A percentile compares a stretch with the other conserved stretches of the same genome.
These are phyloP conservation scores for Pseudomicrostroma phylloplanum DNA, from an alignment of 1,284 basidiomycete species.

Conservation along the genomic window DNA sequence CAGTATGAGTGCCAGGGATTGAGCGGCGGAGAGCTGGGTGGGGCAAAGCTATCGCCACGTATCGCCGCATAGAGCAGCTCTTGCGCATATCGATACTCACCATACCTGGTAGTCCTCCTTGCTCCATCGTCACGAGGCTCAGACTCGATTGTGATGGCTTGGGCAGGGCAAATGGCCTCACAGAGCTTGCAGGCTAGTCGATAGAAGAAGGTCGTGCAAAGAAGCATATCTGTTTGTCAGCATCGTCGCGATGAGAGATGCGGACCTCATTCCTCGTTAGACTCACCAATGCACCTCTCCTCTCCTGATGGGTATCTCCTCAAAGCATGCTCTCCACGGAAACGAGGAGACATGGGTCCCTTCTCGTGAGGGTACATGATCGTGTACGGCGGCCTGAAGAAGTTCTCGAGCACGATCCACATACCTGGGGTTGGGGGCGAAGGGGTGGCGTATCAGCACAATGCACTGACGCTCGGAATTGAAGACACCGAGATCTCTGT, in stretches of 20 bases:
- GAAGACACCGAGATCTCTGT: too few relatives aligned
- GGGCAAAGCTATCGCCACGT: too few relatives aligned
- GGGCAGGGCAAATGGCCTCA: conserved; percentile 98
- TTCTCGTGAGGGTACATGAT: conserved; percentile 79
- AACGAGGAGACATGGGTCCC: conserved; percentile 91
- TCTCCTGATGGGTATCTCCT: conserved; percentile 96
- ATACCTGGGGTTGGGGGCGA: conserved; percentile 61
- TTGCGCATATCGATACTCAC: conserved; percentile 53
- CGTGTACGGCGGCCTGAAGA: conserved; percentile 94
- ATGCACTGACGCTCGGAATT: too few relatives aligned
- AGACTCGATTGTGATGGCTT: conserved; percentile 98
- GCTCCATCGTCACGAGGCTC: conserved; percentile 93
- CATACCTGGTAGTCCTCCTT: conserved; percentile 89
- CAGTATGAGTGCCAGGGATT: too few relatives aligned
- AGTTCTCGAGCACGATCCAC: conserved; percentile 98
- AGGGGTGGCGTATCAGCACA: too few relatives aligned
- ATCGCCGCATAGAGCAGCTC: too few relatives aligned
- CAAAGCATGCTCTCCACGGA: conserved; percentile 98
- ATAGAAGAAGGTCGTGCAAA: too few relatives aligned
- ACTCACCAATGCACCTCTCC: conserved; percentile 80
- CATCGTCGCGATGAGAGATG: too few relatives aligned
- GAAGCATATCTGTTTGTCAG: too few relatives aligned
- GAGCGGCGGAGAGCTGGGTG: too few relatives aligned
- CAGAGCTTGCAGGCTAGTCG: conserved; percentile 84
- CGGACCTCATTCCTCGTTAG: conserved; percentile 53